Evolutionary conservation across 441 rosid species (phyloP), one percentile per base, ranked within the genome.

Genomic region (Cnidoscolus chayamansa): DNA sequence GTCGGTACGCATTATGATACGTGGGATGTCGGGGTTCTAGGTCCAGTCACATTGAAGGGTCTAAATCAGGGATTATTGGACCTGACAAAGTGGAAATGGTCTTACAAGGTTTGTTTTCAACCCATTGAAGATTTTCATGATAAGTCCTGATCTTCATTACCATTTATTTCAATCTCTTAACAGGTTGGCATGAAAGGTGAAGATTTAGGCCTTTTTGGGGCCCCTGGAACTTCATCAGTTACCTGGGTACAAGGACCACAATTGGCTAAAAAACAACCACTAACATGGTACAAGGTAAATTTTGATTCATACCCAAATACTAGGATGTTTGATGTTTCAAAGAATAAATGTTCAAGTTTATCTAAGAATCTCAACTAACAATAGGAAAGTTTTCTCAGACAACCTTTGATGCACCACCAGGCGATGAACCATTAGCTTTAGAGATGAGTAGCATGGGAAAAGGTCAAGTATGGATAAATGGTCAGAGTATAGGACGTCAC

Each of bases 371-470:
- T 19, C 12, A 57, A 57, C 32, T 59, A 31, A 59, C 6, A 15
- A 20, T 11, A 5, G 49, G 4, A 17, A 4, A 37, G 3, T 10
- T 57, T 15, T 65, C 75, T 54, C 86, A 95, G 99, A 86, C 96
- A 3, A 84, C 81, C 0, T 89, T 95, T 79, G 82, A 83, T 71
- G 95, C 94, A 69, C 99, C 98, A 0, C 84, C 84, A 49, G 99
- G 97, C 4, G 81, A 84, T 63, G 67, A 89, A 0, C 99, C 99
- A 1, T 73, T 95, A 71, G 98, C 98, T 75, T 71, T 95, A 68
- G 97, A 95, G 72, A 90, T 95, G 98, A 74, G 77, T 63, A 85
- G 90, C 80, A 95, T 95, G 99, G 93, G 97, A 31, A 95, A 95
- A 82, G 99, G 99, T 69, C 97, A 91, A 76, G 79, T 91, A 48